Percentiles rank a stretch among this genome's conserved stretches.
Evolutionary conservation across 192 early-diverging fungal species (phyloP).

Genomic region (Phycomyces nitens): DNA sequence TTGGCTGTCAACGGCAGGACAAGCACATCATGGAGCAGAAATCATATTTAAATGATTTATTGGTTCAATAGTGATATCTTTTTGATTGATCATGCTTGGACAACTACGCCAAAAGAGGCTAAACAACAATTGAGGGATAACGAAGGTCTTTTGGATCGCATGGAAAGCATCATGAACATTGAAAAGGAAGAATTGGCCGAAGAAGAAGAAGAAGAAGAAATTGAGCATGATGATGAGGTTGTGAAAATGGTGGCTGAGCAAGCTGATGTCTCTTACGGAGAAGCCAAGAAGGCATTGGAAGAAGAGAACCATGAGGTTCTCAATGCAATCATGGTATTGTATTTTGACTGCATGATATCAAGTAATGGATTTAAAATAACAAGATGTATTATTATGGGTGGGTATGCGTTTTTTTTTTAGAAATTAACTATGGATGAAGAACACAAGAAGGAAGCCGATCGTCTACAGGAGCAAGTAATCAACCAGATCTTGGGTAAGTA

Average conservation of each 20-base stretch:
- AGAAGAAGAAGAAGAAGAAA: conserved; percentile 35
- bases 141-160: conserved; percentile 57
- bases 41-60: not conserved
- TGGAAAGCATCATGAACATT: conserved; percentile 60
- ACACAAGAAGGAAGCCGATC: conserved; percentile 37
- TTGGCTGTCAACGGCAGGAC: too few species aligned
- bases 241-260: conserved; percentile 57
- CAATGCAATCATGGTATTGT: conserved; percentile 56
- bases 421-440: conserved; percentile 37
- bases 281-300: conserved; percentile 53
- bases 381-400: not conserved
- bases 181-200: conserved; percentile 38
- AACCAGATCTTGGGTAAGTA: conserved; percentile 15
- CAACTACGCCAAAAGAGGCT: conserved; percentile 56
- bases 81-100: conserved; percentile 72
- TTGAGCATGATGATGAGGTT: conserved; percentile 42
- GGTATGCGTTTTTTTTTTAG: conserved; percentile 28
- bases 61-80: conserved; percentile 53
- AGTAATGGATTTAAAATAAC: conserved; percentile 4
- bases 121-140: conserved; percentile 47
- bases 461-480: conserved; percentile 42
- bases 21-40: too few species aligned
- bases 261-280: conserved; percentile 49
- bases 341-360: not conserved
- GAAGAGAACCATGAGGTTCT: conserved; percentile 53